phyloP scores from a whole-genome alignment of 768 basidiomycete genomes.

The Pleurotus platypus region DNA sequence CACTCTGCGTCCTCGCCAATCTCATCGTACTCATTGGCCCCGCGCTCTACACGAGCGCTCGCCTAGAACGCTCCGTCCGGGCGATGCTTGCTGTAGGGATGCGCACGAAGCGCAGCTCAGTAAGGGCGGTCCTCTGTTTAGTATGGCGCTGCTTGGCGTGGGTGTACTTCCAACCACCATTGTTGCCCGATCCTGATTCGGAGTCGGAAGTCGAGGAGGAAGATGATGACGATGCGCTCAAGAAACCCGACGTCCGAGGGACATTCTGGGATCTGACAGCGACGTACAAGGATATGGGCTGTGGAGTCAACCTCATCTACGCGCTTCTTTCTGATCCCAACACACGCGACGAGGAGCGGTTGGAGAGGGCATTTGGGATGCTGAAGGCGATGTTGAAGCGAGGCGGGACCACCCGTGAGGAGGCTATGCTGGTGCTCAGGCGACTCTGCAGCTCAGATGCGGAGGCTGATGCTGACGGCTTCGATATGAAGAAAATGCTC shows the following conservation, averaged over 20 bases:
- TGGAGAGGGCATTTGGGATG: slow-evolving; percentile 45
- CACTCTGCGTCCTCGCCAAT: slow-evolving; percentile 59
- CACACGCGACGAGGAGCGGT: slow-evolving; percentile 30
- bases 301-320: slow-evolving; percentile 54
- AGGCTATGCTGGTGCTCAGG: slow-evolving; percentile 51
- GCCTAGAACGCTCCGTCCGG: slow-evolving; percentile 41
- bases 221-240: slow-evolving; percentile 19
- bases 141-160: slow-evolving; percentile 67
- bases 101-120: slow-evolving; percentile 59
- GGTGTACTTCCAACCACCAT: slow-evolving; percentile 60
- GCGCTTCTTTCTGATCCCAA: slow-evolving; percentile 42
- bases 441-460: slow-evolving; percentile 31
- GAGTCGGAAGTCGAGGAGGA: slow-evolving; percentile 23
- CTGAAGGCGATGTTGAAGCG: slow-evolving; percentile 56
- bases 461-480: slow-evolving; percentile 27
- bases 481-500: slow-evolving; percentile 47
- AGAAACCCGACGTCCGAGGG: slow-evolving; percentile 20
- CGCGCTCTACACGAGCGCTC: slow-evolving; percentile 39
- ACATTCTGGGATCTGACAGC: slow-evolving; percentile 40
- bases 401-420: slow-evolving; percentile 45
- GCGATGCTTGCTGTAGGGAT: slow-evolving; percentile 52
- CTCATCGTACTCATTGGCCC: slow-evolving; percentile 67
- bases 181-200: slow-evolving; percentile 23
- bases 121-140: slow-evolving; percentile 57
- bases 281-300: slow-evolving; percentile 50